phyloP scores from a whole-genome alignment of 2,329 filamentous ascomycete species.

The Cordyceps cicadae region DNA sequence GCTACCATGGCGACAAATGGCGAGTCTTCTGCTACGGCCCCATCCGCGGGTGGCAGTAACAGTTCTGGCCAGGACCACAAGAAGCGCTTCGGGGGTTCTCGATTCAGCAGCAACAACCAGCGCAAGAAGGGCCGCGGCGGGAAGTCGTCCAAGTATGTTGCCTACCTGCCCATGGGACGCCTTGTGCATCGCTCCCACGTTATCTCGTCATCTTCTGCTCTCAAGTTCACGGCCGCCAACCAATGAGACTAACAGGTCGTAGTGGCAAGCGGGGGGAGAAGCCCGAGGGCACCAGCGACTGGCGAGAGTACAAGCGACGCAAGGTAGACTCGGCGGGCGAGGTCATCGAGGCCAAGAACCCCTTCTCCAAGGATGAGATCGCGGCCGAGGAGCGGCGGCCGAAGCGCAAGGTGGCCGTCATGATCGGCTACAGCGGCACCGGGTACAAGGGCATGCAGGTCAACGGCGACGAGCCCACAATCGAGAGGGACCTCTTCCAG shows the following conservation, averaged over 20 bases:
- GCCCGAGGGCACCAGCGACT: slow-evolving; percentile 32
- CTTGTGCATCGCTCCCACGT: background rate
- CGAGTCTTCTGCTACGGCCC: slow-evolving; percentile 9
- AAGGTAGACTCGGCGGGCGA: slow-evolving; percentile 31
- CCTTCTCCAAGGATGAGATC: slow-evolving; percentile 69
- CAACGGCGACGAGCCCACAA: slow-evolving; percentile 73
- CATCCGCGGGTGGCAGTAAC: slow-evolving; percentile 1
- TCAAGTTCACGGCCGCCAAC: slow-evolving; percentile 1
- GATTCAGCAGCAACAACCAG: slow-evolving; percentile 7
- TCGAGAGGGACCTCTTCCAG: slow-evolving; percentile 89
- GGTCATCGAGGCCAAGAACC: slow-evolving; percentile 27
- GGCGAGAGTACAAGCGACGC: slow-evolving; percentile 33
- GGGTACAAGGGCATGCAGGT: slow-evolving; percentile 98
- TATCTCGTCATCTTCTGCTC: background rate
- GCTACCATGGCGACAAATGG: slow-evolving; percentile 10
- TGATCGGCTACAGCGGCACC: slow-evolving; percentile 92
- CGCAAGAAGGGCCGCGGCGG: slow-evolving; percentile 2
- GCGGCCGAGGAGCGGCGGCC: slow-evolving; percentile 77
- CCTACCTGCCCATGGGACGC: background rate
- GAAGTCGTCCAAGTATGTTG: slow-evolving; percentile 6
- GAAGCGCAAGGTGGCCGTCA: slow-evolving; percentile 91
- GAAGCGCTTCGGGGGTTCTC: slow-evolving; percentile 4
- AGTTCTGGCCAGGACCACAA: slow-evolving; percentile 5
- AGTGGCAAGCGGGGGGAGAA: slow-evolving; percentile 22
- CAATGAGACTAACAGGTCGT: slow-evolving; percentile 6